Base-by-base conservation (phyloP, 139 green algal genomes). In the Chlorella sp. region DNA sequence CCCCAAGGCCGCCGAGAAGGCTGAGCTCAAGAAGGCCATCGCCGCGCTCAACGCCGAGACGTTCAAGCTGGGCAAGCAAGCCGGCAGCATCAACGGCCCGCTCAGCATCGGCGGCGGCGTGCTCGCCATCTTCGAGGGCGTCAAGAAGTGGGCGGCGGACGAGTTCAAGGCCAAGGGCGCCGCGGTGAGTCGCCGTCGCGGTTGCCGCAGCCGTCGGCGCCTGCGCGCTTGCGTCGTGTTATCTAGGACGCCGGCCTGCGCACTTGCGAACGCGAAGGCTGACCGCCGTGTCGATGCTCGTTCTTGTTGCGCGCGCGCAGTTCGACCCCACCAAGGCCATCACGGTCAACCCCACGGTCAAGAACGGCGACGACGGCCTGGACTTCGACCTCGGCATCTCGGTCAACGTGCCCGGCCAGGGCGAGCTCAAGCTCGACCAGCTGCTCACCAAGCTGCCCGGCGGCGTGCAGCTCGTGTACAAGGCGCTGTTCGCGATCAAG, bases 61-160 rank as follows among this genome's bases (percentile, higher is more conserved):
- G 27, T 76, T 76, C 61, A 76, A 76, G 62, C 71, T 76, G n/a
- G 49, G n/a, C 36, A 76, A 76, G 71, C 29, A 27, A n/a, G 20
- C 4, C 35, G 14, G 23, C 2, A 64, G 31, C 61, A 30, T 65
- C 61, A 70, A 70, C 36, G 71, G 71, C 23, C 35, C 35, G 1
- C 34, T 76, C 61, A 71, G 32, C 61, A 3, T 76, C 2, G 62
- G 42, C 42, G 17, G 17, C 10, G 42, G 42, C 17, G 42, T 55
- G 42, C 10, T 55, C 42, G 42, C 42, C 42, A 10, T 55, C 42
- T 24, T 55, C 10, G 42, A 55, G 42, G 10, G 10, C 42, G 17
- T 55, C 42, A 55, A 55, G 42, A 55, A 55, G 42, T 55, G 42
- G 42, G 42, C 42, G 10, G 17, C 42, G 10, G 42, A 55, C 10